phyloP scores from a whole-genome alignment of 495 filamentous ascomycete genomes.

The Choiromyces venosus region DNA sequence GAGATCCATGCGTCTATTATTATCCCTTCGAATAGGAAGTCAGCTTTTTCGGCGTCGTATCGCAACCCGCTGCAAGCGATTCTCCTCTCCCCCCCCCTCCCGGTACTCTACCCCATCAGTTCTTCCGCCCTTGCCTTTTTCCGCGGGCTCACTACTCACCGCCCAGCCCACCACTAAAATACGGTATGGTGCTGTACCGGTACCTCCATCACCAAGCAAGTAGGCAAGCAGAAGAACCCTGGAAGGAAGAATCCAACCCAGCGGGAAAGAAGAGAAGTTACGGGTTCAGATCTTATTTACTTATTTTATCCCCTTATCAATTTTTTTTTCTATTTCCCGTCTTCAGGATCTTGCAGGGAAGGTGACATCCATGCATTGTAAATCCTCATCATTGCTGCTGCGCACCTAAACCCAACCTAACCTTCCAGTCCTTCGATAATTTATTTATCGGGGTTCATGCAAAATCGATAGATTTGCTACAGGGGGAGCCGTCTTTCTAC shows the following conservation, averaged over 20 bases:
- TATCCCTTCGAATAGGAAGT: background rate
- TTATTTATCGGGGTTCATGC: background rate
- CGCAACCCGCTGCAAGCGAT: background rate
- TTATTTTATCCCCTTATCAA: background rate
- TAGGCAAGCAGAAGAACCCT: background rate
- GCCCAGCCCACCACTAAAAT: too few species aligned
- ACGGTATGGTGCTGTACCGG: too few species aligned
- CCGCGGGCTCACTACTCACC: too few species aligned
- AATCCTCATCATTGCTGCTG: background rate
- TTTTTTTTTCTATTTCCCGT: background rate
- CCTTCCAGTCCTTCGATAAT: background rate
- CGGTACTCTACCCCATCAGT: background rate
- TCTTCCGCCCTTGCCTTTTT: background rate
- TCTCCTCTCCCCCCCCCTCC: too few species aligned
- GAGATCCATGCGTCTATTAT: background rate
- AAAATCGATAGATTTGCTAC: background rate
- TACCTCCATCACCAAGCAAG: too few species aligned
- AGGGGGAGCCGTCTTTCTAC: background rate
- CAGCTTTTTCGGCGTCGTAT: background rate
- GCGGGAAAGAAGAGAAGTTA: background rate
- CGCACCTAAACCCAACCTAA: background rate
- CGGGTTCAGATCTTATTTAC: background rate
- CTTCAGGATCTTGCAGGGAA: background rate
- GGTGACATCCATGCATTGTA: background rate
- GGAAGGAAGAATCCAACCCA: background rate